Conservation (phyloP, 1,284 basidiomycete genomes). For the Ceratobasidium papillatum region DNA sequence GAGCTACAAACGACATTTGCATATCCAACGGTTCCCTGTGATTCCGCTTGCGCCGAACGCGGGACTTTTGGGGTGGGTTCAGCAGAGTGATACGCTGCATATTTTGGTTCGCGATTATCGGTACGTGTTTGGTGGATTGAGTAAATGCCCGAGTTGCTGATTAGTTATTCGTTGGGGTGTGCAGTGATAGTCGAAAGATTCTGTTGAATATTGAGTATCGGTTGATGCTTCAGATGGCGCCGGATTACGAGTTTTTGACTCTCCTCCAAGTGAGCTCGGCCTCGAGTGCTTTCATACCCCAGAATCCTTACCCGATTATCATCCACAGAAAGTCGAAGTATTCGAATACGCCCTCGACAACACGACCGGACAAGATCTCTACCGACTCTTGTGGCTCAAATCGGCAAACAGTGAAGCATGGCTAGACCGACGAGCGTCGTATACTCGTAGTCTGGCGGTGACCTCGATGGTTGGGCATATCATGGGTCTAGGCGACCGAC, state of each 20-base stretch:
- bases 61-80: conserved; percentile 94
- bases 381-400: conserved; percentile 97
- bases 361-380: conserved; percentile 98
- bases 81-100: conserved; percentile 97
- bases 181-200: conserved; percentile 87
- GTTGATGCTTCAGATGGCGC: conserved; percentile 99
- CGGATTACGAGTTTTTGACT: conserved; percentile 96
- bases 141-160: neutral
- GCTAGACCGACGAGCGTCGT: conserved; percentile 96
- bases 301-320: neutral
- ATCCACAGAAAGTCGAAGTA: conserved; percentile 94
- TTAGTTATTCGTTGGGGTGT: neutral
- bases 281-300: neutral
- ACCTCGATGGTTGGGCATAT: conserved; percentile 99
- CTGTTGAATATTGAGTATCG: conserved; percentile 98
- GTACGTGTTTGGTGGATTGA: neutral
- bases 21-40: conserved; percentile 93
- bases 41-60: conserved; percentile 97
- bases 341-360: conserved; percentile 99
- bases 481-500: conserved; percentile 96
- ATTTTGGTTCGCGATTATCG: conserved; percentile 96
- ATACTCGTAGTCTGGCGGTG: conserved; percentile 93
- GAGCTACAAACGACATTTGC: conserved; percentile 95
- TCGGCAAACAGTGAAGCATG: conserved; percentile 96
- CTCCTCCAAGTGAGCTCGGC: conserved; percentile 62